These are phyloP conservation scores for Magnolia sinica DNA, from an alignment of 164 flowering plant genomes.

Conservation along the genomic window DNA sequence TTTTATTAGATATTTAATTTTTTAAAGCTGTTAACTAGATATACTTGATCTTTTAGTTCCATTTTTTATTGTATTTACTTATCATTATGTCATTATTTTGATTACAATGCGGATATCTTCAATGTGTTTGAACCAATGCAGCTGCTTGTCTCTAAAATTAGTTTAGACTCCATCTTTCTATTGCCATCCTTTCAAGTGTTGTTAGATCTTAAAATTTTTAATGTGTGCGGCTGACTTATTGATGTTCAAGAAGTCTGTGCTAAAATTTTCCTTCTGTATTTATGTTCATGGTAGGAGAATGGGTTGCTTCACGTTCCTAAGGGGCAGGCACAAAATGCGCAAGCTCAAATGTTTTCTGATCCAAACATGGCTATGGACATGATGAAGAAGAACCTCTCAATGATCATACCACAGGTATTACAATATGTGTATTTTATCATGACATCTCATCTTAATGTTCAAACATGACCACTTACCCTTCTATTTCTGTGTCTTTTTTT, in stretches of 20 bases:
- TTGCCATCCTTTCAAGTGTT: neutral
- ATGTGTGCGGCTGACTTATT: neutral
- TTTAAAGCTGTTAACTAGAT: too few relatives aligned
- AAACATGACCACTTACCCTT: constrained; percentile 1
- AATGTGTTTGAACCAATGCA: too few relatives aligned
- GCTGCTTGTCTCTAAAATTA: too few relatives aligned
- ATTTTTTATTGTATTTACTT: too few relatives aligned
- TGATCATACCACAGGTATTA: constrained; percentile 94
- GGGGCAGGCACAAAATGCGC: constrained; percentile 83
- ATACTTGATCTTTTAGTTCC: too few relatives aligned
- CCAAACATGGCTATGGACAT: constrained; percentile 99
- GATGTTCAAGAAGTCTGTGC: neutral
- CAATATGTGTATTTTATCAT: neutral
- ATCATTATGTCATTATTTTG: too few relatives aligned
- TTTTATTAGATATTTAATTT: too few relatives aligned
- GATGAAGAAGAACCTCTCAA: constrained; percentile 99
- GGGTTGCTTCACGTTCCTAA: constrained; percentile 85
- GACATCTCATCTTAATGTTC: neutral
- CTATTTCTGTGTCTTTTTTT: neutral
- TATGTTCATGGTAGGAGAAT: constrained; percentile 62
- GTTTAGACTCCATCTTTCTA: too few relatives aligned
- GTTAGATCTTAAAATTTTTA: neutral
- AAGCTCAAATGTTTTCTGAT: constrained; percentile 98
- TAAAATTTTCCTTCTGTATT: neutral
- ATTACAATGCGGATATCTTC: too few relatives aligned